Base-by-base conservation (phyloP, 2,329 filamentous ascomycete species). In the Rhexocercosporidium sp. region DNA sequence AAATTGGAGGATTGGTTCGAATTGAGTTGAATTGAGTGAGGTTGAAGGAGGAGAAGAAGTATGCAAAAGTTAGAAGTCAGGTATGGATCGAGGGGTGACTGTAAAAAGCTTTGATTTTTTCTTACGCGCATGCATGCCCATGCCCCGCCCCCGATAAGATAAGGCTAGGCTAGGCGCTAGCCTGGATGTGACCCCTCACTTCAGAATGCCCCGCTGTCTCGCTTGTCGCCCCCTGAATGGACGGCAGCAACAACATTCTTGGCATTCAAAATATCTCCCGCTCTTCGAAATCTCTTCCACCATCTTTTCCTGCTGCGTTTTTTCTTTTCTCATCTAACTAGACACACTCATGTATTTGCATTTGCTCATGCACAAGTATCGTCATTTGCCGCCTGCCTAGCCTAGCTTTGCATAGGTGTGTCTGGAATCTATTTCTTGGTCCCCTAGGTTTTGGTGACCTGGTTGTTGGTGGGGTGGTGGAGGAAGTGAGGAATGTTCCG, bases 91-190 rank as follows among this genome's bases (percentile, higher is more conserved):
- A 63, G 61, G 54, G 54, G 54, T 57, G 54, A 57, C 49, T 53
- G n/a, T 37, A 37, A 37, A 44, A 27, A 53, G 20, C 47, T 56
- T 54, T 44, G 18, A 54, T 44, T 63, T 63, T 63, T 63, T 63
- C n/a, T 22, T 31, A 20, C 44, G 44, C 47, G 46, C 9, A 25
- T 31, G 54, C 54, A 57, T 54, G 51, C 14, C 41, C 16, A n/a
- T 11, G 18, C 53, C 8, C 37, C 9, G 7, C 44, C 31, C 14
- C 31, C 34, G 61, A 63, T 63, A 63, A 62, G 61, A 62, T 53
- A 54, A 63, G 61, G 39, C 39, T 46, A 44, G 20, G 46, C 46
- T 49, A 22, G 46, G 12, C 46, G 46, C 46, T 49, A 22, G 46
- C 20, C 46, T 37, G 46, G 22, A 56, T 11, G 2, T 20, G 12